Evolutionary conservation across 208 protist genomes (phyloP), one percentile per base, ranked within the genome.

Genomic region (Kentomonas sorsogonicus): DNA sequence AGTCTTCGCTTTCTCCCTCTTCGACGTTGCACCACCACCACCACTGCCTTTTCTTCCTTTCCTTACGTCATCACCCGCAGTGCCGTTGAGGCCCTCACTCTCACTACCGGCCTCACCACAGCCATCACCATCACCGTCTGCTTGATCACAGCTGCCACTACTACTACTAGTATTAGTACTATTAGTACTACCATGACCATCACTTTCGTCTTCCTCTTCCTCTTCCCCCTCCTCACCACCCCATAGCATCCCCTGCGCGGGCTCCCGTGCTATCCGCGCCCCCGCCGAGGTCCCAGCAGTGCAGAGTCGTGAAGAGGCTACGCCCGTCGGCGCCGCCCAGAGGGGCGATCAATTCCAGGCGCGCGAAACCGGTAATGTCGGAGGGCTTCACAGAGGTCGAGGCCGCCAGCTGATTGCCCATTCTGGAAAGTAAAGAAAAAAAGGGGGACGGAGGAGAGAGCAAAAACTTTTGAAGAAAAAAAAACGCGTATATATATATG

Each of bases 381-480:
- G 38, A 43, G 7, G 18, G 38, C 15, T 86, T 79, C 22, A 93
- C 82, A 1, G 74, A 60, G 2, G 72, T 48, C 22, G 72, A 69
- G 18, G 74, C 76, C 0, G 77, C 67, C 13, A 93, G 79, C 39
- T 93, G 86, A 44, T 93, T 93, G 31, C 86, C 86, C 86, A 93
- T 89, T 16, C 40, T 44, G 25, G 38, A 41, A 16, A 52, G 23
- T 36, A 46, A 48, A 52, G 50, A 56, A 53, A 25, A n/a, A n/a
- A n/a, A n/a, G 2, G 27, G 23, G 30, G 60, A 16, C 9, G 10
- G 7, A 31, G 7, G 45, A 56, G 26, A 36, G 15, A 41, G 4
- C 3, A 54, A 18, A 54, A 39, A 54, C 25, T 26, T 26, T 40
- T 40, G 39, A 39, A 29, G 10, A 54, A 55, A 55, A 39, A 51